Conservation (phyloP, 1,139 yeast genomes). For the Suhomyces anneliseae region DNA sequence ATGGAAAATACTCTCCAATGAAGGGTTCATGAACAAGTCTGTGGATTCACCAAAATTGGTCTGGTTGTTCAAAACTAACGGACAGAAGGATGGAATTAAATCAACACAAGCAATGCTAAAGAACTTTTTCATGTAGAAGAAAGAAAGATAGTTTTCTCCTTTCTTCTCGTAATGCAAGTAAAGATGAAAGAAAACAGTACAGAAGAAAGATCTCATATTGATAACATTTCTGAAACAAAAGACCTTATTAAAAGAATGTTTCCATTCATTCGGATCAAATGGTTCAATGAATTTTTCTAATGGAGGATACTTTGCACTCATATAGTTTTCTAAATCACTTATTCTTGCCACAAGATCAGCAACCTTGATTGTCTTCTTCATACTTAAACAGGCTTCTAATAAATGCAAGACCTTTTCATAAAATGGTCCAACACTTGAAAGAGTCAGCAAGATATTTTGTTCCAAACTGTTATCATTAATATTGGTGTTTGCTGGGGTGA, state of each 20-base stretch:
- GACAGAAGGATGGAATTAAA: constrained; percentile 30
- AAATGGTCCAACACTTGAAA: constrained; percentile 26
- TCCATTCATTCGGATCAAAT: constrained; percentile 22
- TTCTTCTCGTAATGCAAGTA: constrained; percentile 21
- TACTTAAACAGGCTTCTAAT: constrained; percentile 25
- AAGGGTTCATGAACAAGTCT: constrained; percentile 39
- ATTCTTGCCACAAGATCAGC: constrained; percentile 23
- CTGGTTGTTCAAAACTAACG: constrained; percentile 28
- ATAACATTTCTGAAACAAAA: constrained; percentile 34
- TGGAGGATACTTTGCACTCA: constrained; percentile 24
- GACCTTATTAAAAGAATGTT: constrained; percentile 32
- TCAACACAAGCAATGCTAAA: constrained; percentile 25
- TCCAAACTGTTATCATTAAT: constrained; percentile 31
- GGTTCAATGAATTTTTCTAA: constrained; percentile 27
- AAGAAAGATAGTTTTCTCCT: constrained; percentile 16
- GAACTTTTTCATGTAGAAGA: constrained; percentile 25
- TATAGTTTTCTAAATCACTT: constrained; percentile 30
- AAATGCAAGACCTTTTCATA: constrained; percentile 22
- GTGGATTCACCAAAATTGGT: constrained; percentile 36
- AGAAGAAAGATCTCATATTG: constrained; percentile 30
- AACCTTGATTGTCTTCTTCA: constrained; percentile 21
- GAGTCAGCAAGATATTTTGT: constrained; percentile 24
- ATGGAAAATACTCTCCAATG: constrained; percentile 31
- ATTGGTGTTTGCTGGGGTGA: constrained; percentile 27
- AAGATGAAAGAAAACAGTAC: constrained; percentile 29